A percentile compares a stretch with the other conserved stretches of the same genome.
Evolutionary conservation across 176 grass and related monocot genomes (phyloP).

Genomic region (Dactylis glomerata): DNA sequence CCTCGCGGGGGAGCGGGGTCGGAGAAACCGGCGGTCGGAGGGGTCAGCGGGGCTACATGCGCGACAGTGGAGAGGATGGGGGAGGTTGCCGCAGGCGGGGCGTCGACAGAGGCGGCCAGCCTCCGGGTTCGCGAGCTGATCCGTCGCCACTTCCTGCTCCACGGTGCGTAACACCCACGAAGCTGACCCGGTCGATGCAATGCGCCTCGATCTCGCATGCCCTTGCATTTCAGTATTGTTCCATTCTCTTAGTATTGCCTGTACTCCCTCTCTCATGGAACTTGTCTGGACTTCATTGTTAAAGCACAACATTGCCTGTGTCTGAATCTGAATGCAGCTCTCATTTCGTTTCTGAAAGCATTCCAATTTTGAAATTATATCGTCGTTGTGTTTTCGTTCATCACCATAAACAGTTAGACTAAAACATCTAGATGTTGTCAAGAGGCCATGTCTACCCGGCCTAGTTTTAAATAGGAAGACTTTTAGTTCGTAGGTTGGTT

Average conservation of each 20-base stretch:
- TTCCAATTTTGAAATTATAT: background rate
- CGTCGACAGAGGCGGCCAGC: constrained; percentile 50
- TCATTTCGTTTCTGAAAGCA: background rate
- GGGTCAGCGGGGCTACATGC: constrained; percentile 11
- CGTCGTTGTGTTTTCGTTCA: background rate
- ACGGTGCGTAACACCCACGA: constrained; percentile 36
- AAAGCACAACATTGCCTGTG: background rate
- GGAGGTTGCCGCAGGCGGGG: constrained; percentile 36
- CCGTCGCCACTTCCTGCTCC: constrained; percentile 67
- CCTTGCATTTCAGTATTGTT: background rate
- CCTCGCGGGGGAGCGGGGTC: background rate
- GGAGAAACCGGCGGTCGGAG: background rate
- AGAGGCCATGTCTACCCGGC: background rate
- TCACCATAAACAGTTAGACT: background rate
- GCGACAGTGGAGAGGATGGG: constrained; percentile 92
- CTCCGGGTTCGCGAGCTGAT: constrained; percentile 67
- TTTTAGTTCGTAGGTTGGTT: constrained; percentile 19
- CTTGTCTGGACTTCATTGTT: background rate
- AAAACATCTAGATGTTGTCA: background rate
- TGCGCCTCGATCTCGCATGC: background rate
- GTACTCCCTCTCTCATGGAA: background rate
- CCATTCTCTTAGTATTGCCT: background rate
- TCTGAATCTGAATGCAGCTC: background rate
- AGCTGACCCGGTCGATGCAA: background rate
- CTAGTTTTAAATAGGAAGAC: constrained; percentile 26